Evolutionary conservation across 2,329 filamentous ascomycete genomes (phyloP).

Genomic region (Trichoderma aggressivum): DNA sequence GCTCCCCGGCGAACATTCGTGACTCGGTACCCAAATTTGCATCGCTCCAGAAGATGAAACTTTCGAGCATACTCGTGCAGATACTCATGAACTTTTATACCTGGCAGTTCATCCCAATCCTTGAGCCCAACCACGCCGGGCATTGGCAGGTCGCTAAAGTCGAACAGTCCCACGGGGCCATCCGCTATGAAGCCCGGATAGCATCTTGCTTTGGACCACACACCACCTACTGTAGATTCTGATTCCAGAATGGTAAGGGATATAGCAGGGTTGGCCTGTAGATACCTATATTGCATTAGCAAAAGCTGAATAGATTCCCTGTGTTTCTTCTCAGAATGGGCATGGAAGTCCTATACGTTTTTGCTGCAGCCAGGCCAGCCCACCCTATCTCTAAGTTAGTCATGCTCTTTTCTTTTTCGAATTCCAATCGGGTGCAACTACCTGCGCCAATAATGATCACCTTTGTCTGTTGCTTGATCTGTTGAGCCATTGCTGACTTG

Average conservation of each 20-base stretch:
- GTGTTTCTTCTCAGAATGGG: background rate
- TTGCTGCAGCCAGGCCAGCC: conserved; percentile 1
- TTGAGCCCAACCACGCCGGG: background rate
- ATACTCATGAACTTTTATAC: background rate
- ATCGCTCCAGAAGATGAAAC: background rate
- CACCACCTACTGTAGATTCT: background rate
- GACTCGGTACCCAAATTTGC: background rate
- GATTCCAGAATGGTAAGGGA: background rate
- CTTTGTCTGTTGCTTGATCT: background rate
- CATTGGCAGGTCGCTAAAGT: conserved; percentile 7
- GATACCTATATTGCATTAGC: background rate
- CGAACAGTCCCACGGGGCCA: conserved; percentile 3
- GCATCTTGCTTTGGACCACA: conserved; percentile 8
- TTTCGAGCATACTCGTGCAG: background rate
- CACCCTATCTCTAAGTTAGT: background rate
- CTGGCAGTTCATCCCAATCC: conserved; percentile 1
- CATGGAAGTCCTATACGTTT: background rate
- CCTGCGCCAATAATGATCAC: background rate
- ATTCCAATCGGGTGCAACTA: background rate
- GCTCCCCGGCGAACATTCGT: background rate
- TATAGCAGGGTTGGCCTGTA: background rate
- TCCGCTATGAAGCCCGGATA: conserved; percentile 9
- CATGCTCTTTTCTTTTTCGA: background rate
- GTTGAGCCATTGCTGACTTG: background rate
- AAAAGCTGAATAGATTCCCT: background rate